Percentiles rank a stretch among this genome's conserved stretches.
Evolutionary conservation across 495 filamentous ascomycete species (phyloP).

Genomic region (Aspergillus carlsbadensis): DNA sequence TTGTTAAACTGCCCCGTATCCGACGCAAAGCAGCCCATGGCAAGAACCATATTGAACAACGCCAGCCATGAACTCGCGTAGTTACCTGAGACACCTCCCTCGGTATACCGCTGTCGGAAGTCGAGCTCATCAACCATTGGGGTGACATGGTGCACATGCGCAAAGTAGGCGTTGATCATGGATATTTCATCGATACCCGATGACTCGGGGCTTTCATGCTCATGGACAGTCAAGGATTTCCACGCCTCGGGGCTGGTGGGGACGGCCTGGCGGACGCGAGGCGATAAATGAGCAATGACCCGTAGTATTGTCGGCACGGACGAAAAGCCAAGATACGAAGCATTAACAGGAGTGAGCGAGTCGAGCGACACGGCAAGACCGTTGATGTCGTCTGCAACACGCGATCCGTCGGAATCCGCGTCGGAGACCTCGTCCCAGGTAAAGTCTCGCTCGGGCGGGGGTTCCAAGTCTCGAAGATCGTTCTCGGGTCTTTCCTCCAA

Average conservation of each 20-base stretch:
- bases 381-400: background rate
- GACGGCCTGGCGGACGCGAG: background rate
- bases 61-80: background rate
- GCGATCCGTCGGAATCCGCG: background rate
- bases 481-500: background rate
- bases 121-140: background rate
- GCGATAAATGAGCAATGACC: constrained; percentile 2
- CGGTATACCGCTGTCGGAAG: background rate
- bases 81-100: background rate
- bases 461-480: background rate
- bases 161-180: background rate
- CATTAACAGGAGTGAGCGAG: background rate
- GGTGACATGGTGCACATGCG: background rate
- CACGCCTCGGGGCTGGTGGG: background rate
- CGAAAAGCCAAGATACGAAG: background rate
- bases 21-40: background rate
- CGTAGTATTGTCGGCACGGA: background rate
- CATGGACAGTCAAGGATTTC: background rate
- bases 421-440: constrained; percentile 1
- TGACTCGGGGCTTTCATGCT: background rate
- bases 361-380: background rate
- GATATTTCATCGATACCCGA: too few relatives aligned
- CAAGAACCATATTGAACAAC: background rate
- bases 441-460: constrained; percentile 4
- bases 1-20: background rate